These are phyloP conservation scores for Beta corolliflora DNA, from an alignment of 179 eudicot genomes.

Conservation along the genomic window DNA sequence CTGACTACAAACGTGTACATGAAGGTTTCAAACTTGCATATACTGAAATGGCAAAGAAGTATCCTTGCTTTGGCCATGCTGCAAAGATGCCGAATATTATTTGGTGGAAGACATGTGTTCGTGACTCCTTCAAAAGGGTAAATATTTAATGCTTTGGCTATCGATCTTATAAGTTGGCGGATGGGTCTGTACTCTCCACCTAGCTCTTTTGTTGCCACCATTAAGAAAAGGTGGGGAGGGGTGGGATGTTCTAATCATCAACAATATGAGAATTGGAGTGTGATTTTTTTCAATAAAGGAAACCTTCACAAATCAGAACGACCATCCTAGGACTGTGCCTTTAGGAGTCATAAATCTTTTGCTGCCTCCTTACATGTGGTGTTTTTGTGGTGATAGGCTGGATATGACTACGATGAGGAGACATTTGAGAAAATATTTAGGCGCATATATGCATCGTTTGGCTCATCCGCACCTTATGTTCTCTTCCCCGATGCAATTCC, in stretches of 20 bases:
- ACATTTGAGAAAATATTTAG: slow-evolving; percentile 88
- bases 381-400: slow-evolving; percentile 56
- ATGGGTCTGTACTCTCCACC: too few relatives aligned
- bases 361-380: slow-evolving; percentile 8
- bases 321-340: neutral
- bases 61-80: slow-evolving; percentile 89
- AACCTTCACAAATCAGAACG: neutral
- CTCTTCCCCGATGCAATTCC: slow-evolving; percentile 83
- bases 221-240: too few relatives aligned
- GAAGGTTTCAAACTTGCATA: slow-evolving; percentile 92
- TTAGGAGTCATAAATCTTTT: neutral
- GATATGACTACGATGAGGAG: slow-evolving; percentile 91
- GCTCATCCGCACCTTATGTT: slow-evolving; percentile 86
- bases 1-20: slow-evolving; percentile 87
- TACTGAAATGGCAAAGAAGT: slow-evolving; percentile 83
- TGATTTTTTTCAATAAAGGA: neutral
- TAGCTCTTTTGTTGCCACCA: too few relatives aligned
- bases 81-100: slow-evolving; percentile 91
- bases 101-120: slow-evolving; percentile 96
- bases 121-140: slow-evolving; percentile 83
- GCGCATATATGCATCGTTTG: slow-evolving; percentile 87
- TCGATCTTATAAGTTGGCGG: neutral
- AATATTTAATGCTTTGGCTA: slow-evolving; percentile 12
- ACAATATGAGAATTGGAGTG: too few relatives aligned
- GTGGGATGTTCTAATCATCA: too few relatives aligned